Percentiles rank a stretch among this genome's conserved stretches.
These are phyloP conservation scores for Xylaria longipes DNA, from an alignment of 495 filamentous ascomycete species.

Conservation along the genomic window DNA sequence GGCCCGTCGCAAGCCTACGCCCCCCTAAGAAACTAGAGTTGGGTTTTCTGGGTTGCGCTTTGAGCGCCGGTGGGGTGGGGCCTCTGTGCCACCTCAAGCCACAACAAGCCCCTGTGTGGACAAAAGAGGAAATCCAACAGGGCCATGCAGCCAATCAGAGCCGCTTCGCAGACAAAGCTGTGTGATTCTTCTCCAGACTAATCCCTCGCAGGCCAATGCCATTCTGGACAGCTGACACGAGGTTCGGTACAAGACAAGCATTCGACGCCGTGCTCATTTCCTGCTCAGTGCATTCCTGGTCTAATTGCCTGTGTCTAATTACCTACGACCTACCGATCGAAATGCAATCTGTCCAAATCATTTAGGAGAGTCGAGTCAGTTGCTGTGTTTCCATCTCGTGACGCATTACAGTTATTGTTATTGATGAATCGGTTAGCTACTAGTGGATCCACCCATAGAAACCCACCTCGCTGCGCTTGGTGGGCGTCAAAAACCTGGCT, in stretches of 20 bases:
- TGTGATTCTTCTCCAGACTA: constrained; percentile 8
- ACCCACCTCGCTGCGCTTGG: too few species aligned
- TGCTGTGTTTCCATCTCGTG: background rate
- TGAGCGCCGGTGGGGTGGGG: background rate
- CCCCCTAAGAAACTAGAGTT: background rate
- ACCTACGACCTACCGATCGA: background rate
- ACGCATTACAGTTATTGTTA: background rate
- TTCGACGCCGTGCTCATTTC: constrained; percentile 11
- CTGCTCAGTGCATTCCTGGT: background rate
- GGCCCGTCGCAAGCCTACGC: background rate
- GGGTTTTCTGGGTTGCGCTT: background rate
- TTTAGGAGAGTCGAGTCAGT: background rate
- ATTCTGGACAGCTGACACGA: constrained; percentile 14
- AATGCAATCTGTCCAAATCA: constrained; percentile 17
- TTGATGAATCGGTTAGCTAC: background rate
- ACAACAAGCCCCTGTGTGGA: constrained; percentile 5
- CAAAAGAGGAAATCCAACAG: constrained; percentile 27
- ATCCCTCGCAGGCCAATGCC: constrained; percentile 17
- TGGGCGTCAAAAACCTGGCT: too few species aligned
- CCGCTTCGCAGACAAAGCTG: background rate
- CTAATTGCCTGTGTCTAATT: background rate
- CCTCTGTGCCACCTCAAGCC: constrained; percentile 19
- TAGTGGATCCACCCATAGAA: too few species aligned
- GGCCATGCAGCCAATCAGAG: constrained; percentile 22
- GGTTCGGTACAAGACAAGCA: constrained; percentile 15